Percentiles rank a stretch among this genome's conserved stretches.
These are phyloP conservation scores for Pulveroboletus sp. DNA, from an alignment of 768 basidiomycete genomes.

Conservation along the genomic window DNA sequence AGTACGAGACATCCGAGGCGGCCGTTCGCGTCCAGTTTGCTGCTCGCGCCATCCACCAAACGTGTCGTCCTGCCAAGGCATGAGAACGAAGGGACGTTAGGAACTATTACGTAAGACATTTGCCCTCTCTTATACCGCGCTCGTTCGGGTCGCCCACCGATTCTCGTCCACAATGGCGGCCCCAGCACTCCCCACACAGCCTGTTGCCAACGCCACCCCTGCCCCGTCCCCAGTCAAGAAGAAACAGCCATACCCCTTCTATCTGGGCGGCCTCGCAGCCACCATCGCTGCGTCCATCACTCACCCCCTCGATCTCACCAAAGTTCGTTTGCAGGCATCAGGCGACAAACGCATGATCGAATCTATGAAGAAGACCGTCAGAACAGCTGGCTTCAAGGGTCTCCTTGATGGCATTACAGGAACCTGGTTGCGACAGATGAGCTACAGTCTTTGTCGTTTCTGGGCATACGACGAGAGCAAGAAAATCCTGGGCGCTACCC, in stretches of 20 bases:
- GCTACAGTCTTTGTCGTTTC: conserved; percentile 88
- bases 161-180: conserved; percentile 14
- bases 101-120: conserved; percentile 11
- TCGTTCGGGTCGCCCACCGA: not conserved
- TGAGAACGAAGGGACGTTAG: too few species aligned
- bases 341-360: conserved; percentile 89
- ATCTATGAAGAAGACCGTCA: conserved; percentile 76
- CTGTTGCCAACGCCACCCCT: conserved; percentile 8
- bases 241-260: conserved; percentile 82
- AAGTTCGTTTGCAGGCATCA: conserved; percentile 87
- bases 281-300: conserved; percentile 88
- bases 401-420: conserved; percentile 85
- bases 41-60: not conserved
- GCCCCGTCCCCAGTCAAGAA: conserved; percentile 22
- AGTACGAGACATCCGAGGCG: not conserved
- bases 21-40: not conserved
- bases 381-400: conserved; percentile 67
- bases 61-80: too few species aligned
- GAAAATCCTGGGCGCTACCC: conserved; percentile 66
- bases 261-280: conserved; percentile 82
- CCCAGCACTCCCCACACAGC: conserved; percentile 4
- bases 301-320: conserved; percentile 85
- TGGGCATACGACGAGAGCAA: conserved; percentile 93
- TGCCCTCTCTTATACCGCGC: conserved; percentile 10
- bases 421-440: conserved; percentile 90